Conservation (phyloP, 495 filamentous ascomycete genomes). For the Poronia punctata region DNA sequence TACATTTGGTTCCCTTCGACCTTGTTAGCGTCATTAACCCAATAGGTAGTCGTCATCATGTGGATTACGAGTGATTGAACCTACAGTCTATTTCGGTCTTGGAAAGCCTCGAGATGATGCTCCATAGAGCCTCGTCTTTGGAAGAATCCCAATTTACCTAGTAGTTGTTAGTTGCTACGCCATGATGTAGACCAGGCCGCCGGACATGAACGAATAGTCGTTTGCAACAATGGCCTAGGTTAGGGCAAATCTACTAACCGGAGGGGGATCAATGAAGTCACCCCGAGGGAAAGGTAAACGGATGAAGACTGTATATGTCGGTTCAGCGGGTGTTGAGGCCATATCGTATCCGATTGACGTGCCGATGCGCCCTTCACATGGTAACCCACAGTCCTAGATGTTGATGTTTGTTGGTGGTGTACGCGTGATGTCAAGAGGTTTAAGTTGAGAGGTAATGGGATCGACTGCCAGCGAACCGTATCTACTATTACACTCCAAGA, state of each 20-base stretch:
- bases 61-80: conserved; percentile 16
- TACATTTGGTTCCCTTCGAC: conserved; percentile 73
- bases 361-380: no score
- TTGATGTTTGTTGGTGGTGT: background rate
- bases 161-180: background rate
- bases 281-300: conserved; percentile 81
- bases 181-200: conserved; percentile 9
- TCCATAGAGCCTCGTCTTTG: conserved; percentile 89
- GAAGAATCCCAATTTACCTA: conserved; percentile 55
- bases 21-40: conserved; percentile 10
- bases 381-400: background rate
- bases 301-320: conserved; percentile 69
- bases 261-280: conserved; percentile 83
- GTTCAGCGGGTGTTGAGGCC: conserved; percentile 27
- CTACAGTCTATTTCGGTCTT: conserved; percentile 78
- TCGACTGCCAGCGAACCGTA: no score
- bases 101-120: conserved; percentile 71
- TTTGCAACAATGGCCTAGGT: no score
- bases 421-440: background rate
- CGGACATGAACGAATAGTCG: background rate
- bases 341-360: conserved; percentile 25
- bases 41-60: no score
- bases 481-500: no score
- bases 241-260: conserved; percentile 44
- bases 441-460: background rate